A percentile compares a stretch with the other conserved stretches of the same genome.
phyloP scores from a whole-genome alignment of 176 grass and related monocot genomes.

The Phoenix roebelenii region DNA sequence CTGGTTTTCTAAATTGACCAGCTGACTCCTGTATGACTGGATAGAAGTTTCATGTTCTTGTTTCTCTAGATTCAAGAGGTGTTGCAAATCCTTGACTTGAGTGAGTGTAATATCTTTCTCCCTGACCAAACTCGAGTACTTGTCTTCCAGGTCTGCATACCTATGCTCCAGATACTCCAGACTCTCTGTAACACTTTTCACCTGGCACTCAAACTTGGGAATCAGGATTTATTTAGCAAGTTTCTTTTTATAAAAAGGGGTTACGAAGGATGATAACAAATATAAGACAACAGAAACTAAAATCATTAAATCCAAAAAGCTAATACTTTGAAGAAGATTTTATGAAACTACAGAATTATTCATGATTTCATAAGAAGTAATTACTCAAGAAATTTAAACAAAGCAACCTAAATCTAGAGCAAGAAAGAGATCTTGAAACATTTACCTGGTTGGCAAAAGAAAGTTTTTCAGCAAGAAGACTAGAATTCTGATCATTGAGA shows the following conservation, averaged over 20 bases:
- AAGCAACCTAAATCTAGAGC: no score
- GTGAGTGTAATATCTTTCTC: slow-evolving; percentile 59
- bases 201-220: slow-evolving; percentile 20
- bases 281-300: no score
- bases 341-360: no score
- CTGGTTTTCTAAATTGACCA: slow-evolving; percentile 22
- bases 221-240: not conserved
- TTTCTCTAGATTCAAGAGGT: slow-evolving; percentile 42
- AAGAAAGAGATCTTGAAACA: no score
- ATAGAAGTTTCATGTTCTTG: slow-evolving; percentile 35
- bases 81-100: slow-evolving; percentile 50
- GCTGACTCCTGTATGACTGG: slow-evolving; percentile 36
- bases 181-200: slow-evolving; percentile 24
- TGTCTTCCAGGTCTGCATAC: slow-evolving; percentile 40
- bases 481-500: slow-evolving; percentile 28
- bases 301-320: no score
- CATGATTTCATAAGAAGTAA: no score
- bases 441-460: slow-evolving; percentile 2
- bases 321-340: no score
- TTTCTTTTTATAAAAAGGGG: no score
- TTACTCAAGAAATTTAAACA: no score
- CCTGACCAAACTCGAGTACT: slow-evolving; percentile 36
- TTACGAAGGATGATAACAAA: no score
- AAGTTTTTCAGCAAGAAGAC: slow-evolving; percentile 21
- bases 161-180: slow-evolving; percentile 49